Base-by-base conservation (phyloP, 2,329 filamentous ascomycete species). In the Trichoderma brevicompactum region DNA sequence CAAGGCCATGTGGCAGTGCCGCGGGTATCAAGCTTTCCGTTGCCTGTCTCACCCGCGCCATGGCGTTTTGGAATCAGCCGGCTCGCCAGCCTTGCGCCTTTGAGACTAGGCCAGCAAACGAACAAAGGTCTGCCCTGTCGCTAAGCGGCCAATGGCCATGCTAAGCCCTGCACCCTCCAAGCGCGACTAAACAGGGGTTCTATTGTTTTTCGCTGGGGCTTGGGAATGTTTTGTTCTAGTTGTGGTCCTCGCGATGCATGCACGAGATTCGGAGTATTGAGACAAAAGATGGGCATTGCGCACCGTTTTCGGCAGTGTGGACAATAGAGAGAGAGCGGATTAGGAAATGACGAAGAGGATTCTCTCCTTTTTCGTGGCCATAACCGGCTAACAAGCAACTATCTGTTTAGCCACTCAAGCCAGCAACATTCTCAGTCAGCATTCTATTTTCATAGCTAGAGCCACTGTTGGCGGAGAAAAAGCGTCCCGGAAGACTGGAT, bases 11-110 rank as follows among this genome's bases (percentile, higher is more conserved):
- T 63, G 60, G 60, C 60, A 13, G 60, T 38, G 60, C 10, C 28
- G 40, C 60, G 49, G 60, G 48, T 54, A 54, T 44, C 49, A 44
- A 38, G 32, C 60, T 38, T 63, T 54, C 60, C 60, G 60, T 17
- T 44, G 23, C 48, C n/a, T 36, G 12, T 53, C 40, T 63, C 40
- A 46, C 60, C 28, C 13, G 23, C 49, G 60, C 40, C 49, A 46
- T 34, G 58, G 48, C 58, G 38, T 43, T 28, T 60, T 52, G 59
- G 59, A 53, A 62, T 52, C 59, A 28, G 23, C 23, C 23, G 23
- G 23, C 10, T 34, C 28, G 41, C 28, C 34, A 17, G 19, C 56
- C 56, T 60, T 60, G 56, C 44, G 36, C 36, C 44, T 60, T 60
- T 49, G 9, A 60, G 56, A 34, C 36, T 60, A 60, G 46, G 40